These are phyloP conservation scores for Colletotrichum horii DNA, from an alignment of 2,329 filamentous ascomycete species.

Conservation along the genomic window DNA sequence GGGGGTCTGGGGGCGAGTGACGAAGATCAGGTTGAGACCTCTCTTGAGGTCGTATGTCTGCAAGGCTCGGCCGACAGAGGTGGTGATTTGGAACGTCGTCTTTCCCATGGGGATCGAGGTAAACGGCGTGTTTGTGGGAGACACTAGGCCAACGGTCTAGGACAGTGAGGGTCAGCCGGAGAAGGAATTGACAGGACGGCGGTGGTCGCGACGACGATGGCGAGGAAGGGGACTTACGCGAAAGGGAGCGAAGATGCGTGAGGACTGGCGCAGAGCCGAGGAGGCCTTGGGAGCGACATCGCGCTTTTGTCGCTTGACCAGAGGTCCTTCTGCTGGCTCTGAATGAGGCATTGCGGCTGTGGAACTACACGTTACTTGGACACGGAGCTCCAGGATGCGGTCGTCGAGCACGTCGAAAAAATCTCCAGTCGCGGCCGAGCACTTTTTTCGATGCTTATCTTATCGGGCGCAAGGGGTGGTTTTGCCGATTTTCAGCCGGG, in stretches of 20 bases:
- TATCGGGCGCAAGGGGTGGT: background rate
- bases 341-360: slow-evolving; percentile 58
- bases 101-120: slow-evolving; percentile 88
- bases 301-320: slow-evolving; percentile 80
- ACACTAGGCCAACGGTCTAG: slow-evolving; percentile 91
- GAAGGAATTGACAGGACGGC: background rate
- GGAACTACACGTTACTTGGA: background rate
- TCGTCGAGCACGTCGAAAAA: slow-evolving; percentile 1
- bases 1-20: slow-evolving; percentile 90
- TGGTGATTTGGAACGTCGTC: slow-evolving; percentile 96
- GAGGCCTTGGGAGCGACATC: slow-evolving; percentile 44
- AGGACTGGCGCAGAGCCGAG: slow-evolving; percentile 53
- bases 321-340: slow-evolving; percentile 59
- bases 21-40: slow-evolving; percentile 90
- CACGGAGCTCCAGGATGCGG: background rate
- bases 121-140: slow-evolving; percentile 88
- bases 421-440: background rate
- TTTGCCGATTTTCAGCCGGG: background rate
- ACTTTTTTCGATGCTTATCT: slow-evolving; percentile 15
- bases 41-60: slow-evolving; percentile 95
- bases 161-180: background rate
- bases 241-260: slow-evolving; percentile 91
- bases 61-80: slow-evolving; percentile 85
- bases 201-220: background rate
- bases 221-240: slow-evolving; percentile 63